phyloP scores from a whole-genome alignment of 345 rosid genomes.

The Conringia planisiliqua region DNA sequence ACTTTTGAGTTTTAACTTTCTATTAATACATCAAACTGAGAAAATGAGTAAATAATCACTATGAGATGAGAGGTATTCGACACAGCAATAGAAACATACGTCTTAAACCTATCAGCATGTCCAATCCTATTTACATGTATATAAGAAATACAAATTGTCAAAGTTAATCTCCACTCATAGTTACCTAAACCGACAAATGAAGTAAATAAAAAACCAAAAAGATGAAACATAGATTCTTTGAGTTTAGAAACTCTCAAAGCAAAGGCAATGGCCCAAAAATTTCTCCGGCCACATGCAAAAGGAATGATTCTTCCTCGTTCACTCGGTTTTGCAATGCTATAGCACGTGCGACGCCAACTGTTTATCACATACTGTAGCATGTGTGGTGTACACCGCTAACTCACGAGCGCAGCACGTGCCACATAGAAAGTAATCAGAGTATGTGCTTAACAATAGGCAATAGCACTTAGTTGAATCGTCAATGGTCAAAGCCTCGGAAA shows the following conservation, averaged over 20 bases:
- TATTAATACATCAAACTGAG: not conserved
- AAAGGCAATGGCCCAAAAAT: constrained; percentile 10
- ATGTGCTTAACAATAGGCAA: not conserved
- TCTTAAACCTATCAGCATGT: not conserved
- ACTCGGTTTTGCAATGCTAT: constrained; percentile 18
- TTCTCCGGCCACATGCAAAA: constrained; percentile 28
- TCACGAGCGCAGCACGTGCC: constrained; percentile 17
- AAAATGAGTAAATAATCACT: not conserved
- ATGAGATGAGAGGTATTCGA: not conserved
- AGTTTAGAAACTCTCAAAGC: constrained; percentile 30
- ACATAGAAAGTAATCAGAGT: not conserved
- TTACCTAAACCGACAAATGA: not conserved
- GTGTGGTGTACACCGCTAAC: constrained; percentile 16
- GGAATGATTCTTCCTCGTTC: constrained; percentile 26
- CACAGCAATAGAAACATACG: too few relatives aligned
- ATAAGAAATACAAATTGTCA: not conserved
- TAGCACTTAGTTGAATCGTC: constrained; percentile 12
- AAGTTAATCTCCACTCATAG: not conserved
- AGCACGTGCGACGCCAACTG: constrained; percentile 36
- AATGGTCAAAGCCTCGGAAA: constrained; percentile 30
- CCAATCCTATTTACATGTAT: not conserved
- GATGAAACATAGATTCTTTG: constrained; percentile 19
- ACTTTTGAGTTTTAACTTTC: not conserved
- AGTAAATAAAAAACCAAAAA: not conserved
- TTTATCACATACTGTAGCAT: constrained; percentile 11